A percentile compares a stretch with the other conserved stretches of the same genome.
Evolutionary conservation across 306 rosid genomes (phyloP).

Genomic region (Pterocarpus santalinus): DNA sequence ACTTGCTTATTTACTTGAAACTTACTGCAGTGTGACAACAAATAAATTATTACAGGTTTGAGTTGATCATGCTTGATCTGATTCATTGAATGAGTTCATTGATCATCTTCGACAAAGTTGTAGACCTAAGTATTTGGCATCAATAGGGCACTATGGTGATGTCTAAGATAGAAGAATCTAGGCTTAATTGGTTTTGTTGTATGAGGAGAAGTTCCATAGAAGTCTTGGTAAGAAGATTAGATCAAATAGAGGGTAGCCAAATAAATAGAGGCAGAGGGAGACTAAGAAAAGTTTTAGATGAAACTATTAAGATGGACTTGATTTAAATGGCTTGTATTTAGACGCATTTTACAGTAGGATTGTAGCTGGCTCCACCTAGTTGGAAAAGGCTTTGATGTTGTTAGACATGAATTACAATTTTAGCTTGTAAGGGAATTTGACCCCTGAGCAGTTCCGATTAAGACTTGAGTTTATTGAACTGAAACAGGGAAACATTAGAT

Average conservation of each 20-base stretch:
- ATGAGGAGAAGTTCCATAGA: too few relatives aligned
- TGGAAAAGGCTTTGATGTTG: too few relatives aligned
- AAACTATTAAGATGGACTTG: too few relatives aligned
- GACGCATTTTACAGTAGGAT: too few relatives aligned
- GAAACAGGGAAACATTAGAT: background rate
- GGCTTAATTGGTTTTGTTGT: too few relatives aligned
- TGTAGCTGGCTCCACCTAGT: too few relatives aligned
- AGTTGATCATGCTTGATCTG: conserved; percentile 25
- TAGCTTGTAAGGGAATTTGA: background rate
- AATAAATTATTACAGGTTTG: conserved; percentile 94
- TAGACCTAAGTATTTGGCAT: conserved; percentile 25
- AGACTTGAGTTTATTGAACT: conserved; percentile 16
- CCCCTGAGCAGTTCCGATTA: background rate
- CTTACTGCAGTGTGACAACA: conserved; percentile 80
- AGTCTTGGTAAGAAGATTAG: too few relatives aligned
- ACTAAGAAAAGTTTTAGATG: too few relatives aligned
- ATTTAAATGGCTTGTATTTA: too few relatives aligned
- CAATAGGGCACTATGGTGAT: background rate
- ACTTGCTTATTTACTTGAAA: conserved; percentile 90
- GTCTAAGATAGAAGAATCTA: too few relatives aligned
- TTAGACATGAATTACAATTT: background rate
- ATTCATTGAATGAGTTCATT: conserved; percentile 35
- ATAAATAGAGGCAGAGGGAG: too few relatives aligned
- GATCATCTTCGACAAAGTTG: conserved; percentile 28
- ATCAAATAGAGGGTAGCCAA: too few relatives aligned